Evolutionary conservation across 1,284 basidiomycete species (phyloP).

Genomic region (Ceraceosorus bombacis): DNA sequence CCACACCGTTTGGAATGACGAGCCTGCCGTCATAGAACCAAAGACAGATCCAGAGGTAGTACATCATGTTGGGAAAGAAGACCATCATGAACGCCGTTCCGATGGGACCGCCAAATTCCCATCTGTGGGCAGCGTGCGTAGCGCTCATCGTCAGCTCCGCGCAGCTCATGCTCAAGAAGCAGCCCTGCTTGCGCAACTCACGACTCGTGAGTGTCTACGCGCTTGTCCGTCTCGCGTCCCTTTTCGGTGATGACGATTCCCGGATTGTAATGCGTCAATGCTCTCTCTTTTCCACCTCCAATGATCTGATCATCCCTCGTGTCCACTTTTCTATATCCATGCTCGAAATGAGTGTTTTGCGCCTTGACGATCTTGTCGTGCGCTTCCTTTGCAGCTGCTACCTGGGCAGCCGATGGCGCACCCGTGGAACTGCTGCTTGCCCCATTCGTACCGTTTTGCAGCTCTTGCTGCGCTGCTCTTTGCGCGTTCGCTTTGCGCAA

Average conservation of each 20-base stretch:
- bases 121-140: constrained; percentile 52
- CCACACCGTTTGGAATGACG: constrained; percentile 64
- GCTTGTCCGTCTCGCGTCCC: constrained; percentile 41
- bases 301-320: constrained; percentile 44
- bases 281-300: constrained; percentile 39
- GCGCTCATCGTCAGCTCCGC: background rate
- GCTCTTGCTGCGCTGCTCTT: too few relatives aligned
- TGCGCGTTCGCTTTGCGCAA: too few relatives aligned
- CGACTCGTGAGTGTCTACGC: constrained; percentile 42
- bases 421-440: too few relatives aligned
- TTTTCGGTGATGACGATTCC: constrained; percentile 46
- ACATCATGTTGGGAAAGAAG: constrained; percentile 85
- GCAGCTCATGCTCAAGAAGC: background rate
- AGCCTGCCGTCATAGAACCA: constrained; percentile 89
- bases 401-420: too few relatives aligned
- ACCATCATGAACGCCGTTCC: constrained; percentile 90
- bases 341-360: constrained; percentile 16
- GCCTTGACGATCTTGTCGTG: constrained; percentile 8
- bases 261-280: constrained; percentile 35
- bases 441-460: too few relatives aligned
- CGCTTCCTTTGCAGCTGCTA: constrained; percentile 7
- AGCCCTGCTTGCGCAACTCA: constrained; percentile 13
- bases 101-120: constrained; percentile 90
- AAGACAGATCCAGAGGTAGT: constrained; percentile 96
- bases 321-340: constrained; percentile 37